A percentile compares a stretch with the other conserved stretches of the same genome.
Conservation (phyloP, 495 filamentous ascomycete genomes). For the Chaetomium tenue region DNA sequence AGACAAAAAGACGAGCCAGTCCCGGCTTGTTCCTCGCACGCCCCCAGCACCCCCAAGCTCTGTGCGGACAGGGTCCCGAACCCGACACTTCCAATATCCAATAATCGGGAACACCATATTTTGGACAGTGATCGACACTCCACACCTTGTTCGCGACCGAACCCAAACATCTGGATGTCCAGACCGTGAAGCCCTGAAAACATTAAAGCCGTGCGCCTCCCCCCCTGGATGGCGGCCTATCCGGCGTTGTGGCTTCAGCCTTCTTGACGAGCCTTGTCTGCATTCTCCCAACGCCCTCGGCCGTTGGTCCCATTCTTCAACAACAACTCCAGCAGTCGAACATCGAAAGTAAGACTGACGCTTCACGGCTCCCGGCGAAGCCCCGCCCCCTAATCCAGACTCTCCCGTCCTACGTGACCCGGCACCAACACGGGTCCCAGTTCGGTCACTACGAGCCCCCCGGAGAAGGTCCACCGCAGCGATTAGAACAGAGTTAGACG, state of each 20-base stretch:
- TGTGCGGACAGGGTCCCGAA: slow-evolving; percentile 24
- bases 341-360: not conserved
- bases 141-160: slow-evolving; percentile 26
- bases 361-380: not conserved
- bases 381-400: too few relatives aligned
- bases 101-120: slow-evolving; percentile 28
- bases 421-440: not conserved
- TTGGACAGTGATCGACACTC: slow-evolving; percentile 29
- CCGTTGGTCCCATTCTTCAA: not conserved
- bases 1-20: not conserved
- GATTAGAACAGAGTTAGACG: not conserved
- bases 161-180: slow-evolving; percentile 17
- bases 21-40: slow-evolving; percentile 15
- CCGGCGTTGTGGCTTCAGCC: slow-evolving; percentile 23
- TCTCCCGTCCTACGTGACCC: not conserved
- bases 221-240: slow-evolving; percentile 10
- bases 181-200: slow-evolving; percentile 8
- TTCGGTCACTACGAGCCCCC: not conserved
- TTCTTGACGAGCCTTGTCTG: slow-evolving; percentile 5
- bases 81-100: slow-evolving; percentile 24
- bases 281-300: not conserved
- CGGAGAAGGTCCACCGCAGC: not conserved
- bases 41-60: slow-evolving; percentile 13
- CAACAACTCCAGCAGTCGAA: not conserved
- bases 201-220: slow-evolving; percentile 12